Conservation (phyloP, 768 basidiomycete species). For the Filobasidium wieringae region DNA sequence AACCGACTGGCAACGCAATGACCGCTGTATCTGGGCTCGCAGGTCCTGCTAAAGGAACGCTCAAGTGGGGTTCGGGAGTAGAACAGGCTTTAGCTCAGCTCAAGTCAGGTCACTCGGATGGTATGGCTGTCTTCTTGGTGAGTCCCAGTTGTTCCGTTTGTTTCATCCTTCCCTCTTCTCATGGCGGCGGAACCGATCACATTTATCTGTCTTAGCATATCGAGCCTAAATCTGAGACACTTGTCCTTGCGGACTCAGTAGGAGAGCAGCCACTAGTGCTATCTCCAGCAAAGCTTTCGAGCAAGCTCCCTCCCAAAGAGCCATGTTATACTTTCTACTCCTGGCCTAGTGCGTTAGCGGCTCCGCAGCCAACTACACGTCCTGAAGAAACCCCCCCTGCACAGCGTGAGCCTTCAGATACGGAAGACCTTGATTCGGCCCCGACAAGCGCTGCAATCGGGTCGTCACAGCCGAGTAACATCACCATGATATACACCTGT, state of each 20-base stretch:
- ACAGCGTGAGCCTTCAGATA: neutral
- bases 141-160: conserved; percentile 26
- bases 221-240: conserved; percentile 52
- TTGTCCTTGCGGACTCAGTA: conserved; percentile 44
- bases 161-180: neutral
- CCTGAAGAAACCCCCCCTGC: neutral
- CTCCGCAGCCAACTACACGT: conserved; percentile 5
- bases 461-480: conserved; percentile 6
- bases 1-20: neutral
- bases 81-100: conserved; percentile 56
- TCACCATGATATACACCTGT: conserved; percentile 83
- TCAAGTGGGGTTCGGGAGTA: conserved; percentile 54
- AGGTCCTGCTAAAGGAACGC: conserved; percentile 5
- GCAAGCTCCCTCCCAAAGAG: conserved; percentile 28
- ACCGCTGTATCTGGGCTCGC: neutral
- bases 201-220: conserved; percentile 46
- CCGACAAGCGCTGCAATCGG: neutral
- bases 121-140: conserved; percentile 56
- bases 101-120: conserved; percentile 42
- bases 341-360: conserved; percentile 20
- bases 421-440: neutral
- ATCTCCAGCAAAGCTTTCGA: conserved; percentile 24
- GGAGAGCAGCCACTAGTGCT: conserved; percentile 37
- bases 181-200: neutral
- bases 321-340: conserved; percentile 37